phyloP scores from a whole-genome alignment of 768 basidiomycete species.

The Mycena floridula region DNA sequence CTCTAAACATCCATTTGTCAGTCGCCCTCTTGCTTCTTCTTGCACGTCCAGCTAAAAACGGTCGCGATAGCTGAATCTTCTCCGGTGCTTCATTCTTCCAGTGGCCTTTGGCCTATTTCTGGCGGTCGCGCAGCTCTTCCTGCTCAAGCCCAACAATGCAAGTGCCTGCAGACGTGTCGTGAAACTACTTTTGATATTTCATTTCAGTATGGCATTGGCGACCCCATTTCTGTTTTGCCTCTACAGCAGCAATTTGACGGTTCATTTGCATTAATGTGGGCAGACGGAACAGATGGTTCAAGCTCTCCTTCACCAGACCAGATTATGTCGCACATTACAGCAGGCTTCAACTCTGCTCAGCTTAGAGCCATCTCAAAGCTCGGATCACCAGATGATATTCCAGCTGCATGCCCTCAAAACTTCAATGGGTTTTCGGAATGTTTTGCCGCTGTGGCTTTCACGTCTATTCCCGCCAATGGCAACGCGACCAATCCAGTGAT shows the following conservation, averaged over 20 bases:
- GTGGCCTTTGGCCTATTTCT: slow-evolving; percentile 65
- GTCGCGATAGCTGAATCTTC: slow-evolving; percentile 49
- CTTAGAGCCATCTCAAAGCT: slow-evolving; percentile 43
- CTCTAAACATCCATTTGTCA: slow-evolving; percentile 57
- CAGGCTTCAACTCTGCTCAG: slow-evolving; percentile 43
- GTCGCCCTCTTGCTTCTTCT: too few species aligned
- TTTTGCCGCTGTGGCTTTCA: slow-evolving; percentile 62
- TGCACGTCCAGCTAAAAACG: background rate
- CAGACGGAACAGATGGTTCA: slow-evolving; percentile 54
- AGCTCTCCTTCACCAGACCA: slow-evolving; percentile 47
- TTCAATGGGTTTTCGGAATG: slow-evolving; percentile 67
- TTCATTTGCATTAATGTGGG: slow-evolving; percentile 55
- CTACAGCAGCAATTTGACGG: slow-evolving; percentile 47
- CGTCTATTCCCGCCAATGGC: slow-evolving; percentile 40
- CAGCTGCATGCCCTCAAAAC: slow-evolving; percentile 61
- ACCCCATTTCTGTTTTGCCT: slow-evolving; percentile 40
- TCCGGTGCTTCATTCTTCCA: slow-evolving; percentile 59
- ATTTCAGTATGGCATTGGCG: slow-evolving; percentile 57
- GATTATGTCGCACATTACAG: slow-evolving; percentile 57
- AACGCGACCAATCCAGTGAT: slow-evolving; percentile 36
- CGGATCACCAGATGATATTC: slow-evolving; percentile 40
- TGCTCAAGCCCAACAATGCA: slow-evolving; percentile 56
- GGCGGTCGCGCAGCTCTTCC: slow-evolving; percentile 55
- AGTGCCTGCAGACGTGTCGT: slow-evolving; percentile 16
- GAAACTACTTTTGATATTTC: background rate